Evolutionary conservation across 441 rosid species (phyloP), one percentile per base, ranked within the genome.

Genomic region (Metrosideros polymorpha): DNA sequence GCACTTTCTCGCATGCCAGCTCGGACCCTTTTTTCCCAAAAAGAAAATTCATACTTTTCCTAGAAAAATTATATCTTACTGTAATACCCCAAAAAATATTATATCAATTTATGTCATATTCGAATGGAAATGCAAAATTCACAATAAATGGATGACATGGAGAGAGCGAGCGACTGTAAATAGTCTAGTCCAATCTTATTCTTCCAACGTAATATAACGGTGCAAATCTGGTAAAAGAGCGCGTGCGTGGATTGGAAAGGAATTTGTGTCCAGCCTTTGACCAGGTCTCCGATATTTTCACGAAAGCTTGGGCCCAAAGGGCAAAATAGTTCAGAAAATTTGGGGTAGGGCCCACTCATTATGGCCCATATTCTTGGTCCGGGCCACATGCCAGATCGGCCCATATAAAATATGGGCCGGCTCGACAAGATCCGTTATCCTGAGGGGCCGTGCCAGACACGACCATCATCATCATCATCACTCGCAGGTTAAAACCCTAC

Each of bases 1-100:
- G 10, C 18, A 29, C 39, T 59, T 15, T 30, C 32, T 1, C 0
- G 1, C 10, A 29, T 15, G 39, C 2, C 1, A 29, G 0, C 10
- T 59, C 7, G 5, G 19, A 5, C 9, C 7, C 5, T 6, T 29
- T 29, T 14, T 29, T 2, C 14, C 2, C 9, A 9, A 57, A 1
- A 12, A 56, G 9, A 3, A 5, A 0, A 25, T 5, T 56, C 15
- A 56, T 56, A 1, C 3, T 56, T 56, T 56, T 56, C 61, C 13
- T 51, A 27, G 13, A 56, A 56, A 12, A 12, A n/a, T n/a, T n/a
- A n/a, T n/a, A n/a, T n/a, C n/a, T n/a, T n/a, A n/a, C n/a, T n/a
- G n/a, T n/a, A n/a, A n/a, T n/a, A 27, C 30, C 61, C 30, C 5
- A 27, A 56, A 56, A 50, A 27, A 56, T 5, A 12, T 3, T n/a